Conservation (phyloP, 129 eudicot species). For the Flaveria trinervia region DNA sequence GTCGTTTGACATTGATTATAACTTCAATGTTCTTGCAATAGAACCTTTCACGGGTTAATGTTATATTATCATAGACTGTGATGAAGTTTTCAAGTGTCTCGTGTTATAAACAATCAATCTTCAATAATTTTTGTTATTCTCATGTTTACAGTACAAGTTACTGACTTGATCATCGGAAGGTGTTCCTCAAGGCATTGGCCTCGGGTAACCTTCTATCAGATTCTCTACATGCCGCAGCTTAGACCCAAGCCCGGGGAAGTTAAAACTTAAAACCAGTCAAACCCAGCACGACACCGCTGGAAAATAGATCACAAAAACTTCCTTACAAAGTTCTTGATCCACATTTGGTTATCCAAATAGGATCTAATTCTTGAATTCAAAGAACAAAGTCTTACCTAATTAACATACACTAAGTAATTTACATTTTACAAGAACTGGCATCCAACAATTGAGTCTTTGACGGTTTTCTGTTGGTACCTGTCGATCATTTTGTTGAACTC, state of each 20-base stretch:
- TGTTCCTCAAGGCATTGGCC: neutral
- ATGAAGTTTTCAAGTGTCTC: slow-evolving; percentile 35
- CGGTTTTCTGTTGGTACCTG: slow-evolving; percentile 22
- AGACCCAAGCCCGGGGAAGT: neutral
- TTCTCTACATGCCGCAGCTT: neutral
- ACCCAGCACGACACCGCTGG: slow-evolving; percentile 12
- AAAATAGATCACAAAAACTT: slow-evolving; percentile 29
- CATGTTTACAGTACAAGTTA: neutral
- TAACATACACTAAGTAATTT: slow-evolving; percentile 26
- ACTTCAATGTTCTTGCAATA: slow-evolving; percentile 12
- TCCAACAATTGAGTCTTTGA: slow-evolving; percentile 11
- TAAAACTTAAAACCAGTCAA: neutral
- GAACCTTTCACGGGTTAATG: slow-evolving; percentile 28
- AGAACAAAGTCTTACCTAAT: slow-evolving; percentile 26
- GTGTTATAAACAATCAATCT: neutral
- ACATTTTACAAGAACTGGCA: slow-evolving; percentile 31
- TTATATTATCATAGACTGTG: slow-evolving; percentile 18
- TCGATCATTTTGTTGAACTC: slow-evolving; percentile 18
- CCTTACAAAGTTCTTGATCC: slow-evolving; percentile 31
- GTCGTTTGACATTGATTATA: slow-evolving; percentile 10
- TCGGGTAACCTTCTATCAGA: neutral
- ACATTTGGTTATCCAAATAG: slow-evolving; percentile 30
- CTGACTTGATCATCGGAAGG: neutral
- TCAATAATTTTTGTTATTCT: neutral
- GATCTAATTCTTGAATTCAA: slow-evolving; percentile 23